Evolutionary conservation across 2,329 filamentous ascomycete genomes (phyloP).

Genomic region (Xylariaceae sp.): DNA sequence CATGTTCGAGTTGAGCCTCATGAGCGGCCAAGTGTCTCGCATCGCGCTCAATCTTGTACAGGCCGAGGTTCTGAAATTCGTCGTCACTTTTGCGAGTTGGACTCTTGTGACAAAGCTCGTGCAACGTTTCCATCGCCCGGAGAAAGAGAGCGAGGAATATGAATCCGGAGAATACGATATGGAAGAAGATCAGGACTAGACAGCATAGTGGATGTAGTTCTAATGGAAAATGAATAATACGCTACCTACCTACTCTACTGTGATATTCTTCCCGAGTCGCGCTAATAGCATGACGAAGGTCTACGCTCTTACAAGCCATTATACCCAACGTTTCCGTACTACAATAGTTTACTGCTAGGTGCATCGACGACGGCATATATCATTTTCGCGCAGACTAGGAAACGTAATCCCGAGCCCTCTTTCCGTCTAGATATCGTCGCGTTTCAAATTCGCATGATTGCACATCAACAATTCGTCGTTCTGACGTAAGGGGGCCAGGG

Average conservation of each 20-base stretch:
- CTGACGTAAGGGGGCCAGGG: too few relatives aligned
- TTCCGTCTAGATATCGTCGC: too few relatives aligned
- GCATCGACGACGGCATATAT: background rate
- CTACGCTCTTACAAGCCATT: background rate
- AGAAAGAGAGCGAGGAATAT: conserved; percentile 40
- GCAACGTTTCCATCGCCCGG: conserved; percentile 38
- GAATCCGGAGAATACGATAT: background rate
- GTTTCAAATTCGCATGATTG: too few relatives aligned
- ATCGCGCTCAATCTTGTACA: conserved; percentile 43
- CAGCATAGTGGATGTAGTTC: background rate
- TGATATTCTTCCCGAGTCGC: background rate
- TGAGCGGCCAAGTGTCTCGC: conserved; percentile 37
- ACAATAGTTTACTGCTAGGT: background rate
- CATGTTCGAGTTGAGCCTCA: conserved; percentile 37
- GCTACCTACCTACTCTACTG: too few relatives aligned
- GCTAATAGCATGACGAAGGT: background rate
- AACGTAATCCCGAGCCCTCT: too few relatives aligned
- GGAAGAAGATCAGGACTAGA: background rate
- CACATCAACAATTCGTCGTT: too few relatives aligned
- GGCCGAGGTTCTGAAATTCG: conserved; percentile 42
- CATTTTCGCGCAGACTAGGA: background rate
- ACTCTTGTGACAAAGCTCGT: conserved; percentile 36
- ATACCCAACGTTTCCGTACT: background rate
- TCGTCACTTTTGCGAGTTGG: conserved; percentile 44
- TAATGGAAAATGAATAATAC: too few relatives aligned